A percentile compares a stretch with the other conserved stretches of the same genome.
These are phyloP conservation scores for Stylonectria norvegica DNA, from an alignment of 2,329 filamentous ascomycete genomes.

Conservation along the genomic window DNA sequence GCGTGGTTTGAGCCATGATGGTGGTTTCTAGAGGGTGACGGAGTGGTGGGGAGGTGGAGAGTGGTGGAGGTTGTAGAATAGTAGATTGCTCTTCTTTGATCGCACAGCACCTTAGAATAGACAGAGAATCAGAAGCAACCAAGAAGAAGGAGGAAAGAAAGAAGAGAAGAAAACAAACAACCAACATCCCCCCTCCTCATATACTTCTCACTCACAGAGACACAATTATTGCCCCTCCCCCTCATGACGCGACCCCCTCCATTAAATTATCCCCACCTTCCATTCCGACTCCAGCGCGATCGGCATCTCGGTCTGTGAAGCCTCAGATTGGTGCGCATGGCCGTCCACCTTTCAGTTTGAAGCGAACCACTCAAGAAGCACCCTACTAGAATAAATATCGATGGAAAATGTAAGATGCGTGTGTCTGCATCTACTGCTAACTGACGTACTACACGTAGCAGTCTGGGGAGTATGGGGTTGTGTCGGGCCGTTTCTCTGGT, in stretches of 20 bases:
- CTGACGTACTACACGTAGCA: too few relatives aligned
- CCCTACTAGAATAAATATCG: too few relatives aligned
- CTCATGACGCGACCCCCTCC: conserved; percentile 4
- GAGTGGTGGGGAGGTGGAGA: too few relatives aligned
- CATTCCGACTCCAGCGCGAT: neutral
- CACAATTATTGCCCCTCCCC: conserved; percentile 2
- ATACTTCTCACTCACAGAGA: conserved; percentile 9
- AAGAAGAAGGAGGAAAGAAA: neutral
- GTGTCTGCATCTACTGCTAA: too few relatives aligned
- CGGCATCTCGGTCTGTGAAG: conserved; percentile 3
- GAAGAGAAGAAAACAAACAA: conserved; percentile 3
- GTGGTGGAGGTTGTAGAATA: too few relatives aligned
- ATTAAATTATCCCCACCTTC: conserved; percentile 2
- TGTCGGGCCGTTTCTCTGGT: too few relatives aligned
- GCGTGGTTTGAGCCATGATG: conserved; percentile 15
- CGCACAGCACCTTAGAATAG: too few relatives aligned
- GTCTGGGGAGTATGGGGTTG: too few relatives aligned
- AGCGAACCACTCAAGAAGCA: too few relatives aligned
- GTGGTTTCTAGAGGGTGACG: neutral
- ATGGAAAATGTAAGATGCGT: too few relatives aligned
- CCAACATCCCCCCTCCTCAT: conserved; percentile 1
- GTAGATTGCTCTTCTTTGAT: too few relatives aligned
- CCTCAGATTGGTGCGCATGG: conserved; percentile 13
- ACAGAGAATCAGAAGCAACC: conserved; percentile 1
- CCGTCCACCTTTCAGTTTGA: too few relatives aligned